Conservation (phyloP, 148 eudicot genomes). For the Silene uniflora region DNA sequence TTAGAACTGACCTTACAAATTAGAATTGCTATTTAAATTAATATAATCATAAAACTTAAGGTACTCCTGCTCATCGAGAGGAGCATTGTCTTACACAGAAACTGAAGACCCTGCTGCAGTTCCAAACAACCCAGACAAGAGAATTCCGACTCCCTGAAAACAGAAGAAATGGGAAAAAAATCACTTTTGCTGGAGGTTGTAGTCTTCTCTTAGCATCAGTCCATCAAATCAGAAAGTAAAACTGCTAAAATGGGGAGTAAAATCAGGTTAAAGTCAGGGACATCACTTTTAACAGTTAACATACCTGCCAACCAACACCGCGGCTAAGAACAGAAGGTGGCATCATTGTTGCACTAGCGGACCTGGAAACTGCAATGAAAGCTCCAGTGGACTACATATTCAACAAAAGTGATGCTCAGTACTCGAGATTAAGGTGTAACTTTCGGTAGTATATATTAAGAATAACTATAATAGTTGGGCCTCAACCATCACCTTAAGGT, state of each 20-base stretch:
- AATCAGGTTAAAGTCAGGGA: not conserved
- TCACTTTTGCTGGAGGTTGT: not conserved
- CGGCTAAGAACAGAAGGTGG: conserved; percentile 98
- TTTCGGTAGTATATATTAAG: not conserved
- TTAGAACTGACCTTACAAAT: conserved; percentile 3
- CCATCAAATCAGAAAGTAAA: too few relatives aligned
- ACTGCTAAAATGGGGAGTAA: not conserved
- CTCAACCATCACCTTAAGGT: too few relatives aligned
- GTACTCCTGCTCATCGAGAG: not conserved
- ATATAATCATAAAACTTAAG: not conserved
- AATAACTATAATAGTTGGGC: too few relatives aligned
- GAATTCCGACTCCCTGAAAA: conserved; percentile 75
- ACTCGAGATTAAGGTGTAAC: not conserved
- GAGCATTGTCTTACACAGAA: conserved; percentile 56
- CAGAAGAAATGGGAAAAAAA: not conserved
- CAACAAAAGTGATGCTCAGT: conserved; percentile 14
- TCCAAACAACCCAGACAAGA: conserved; percentile 84
- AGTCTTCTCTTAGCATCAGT: not conserved
- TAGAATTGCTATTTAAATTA: not conserved
- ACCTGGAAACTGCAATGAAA: conserved; percentile 83
- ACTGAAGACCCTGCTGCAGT: conserved; percentile 80
- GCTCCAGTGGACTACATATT: conserved; percentile 80
- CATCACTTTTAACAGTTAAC: not conserved
- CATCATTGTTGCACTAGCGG: conserved; percentile 88
- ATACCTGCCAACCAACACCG: conserved; percentile 96